A percentile compares a stretch with the other conserved stretches of the same genome.
Conservation (phyloP, 805 yeast species). For the Candida bentonensis region DNA sequence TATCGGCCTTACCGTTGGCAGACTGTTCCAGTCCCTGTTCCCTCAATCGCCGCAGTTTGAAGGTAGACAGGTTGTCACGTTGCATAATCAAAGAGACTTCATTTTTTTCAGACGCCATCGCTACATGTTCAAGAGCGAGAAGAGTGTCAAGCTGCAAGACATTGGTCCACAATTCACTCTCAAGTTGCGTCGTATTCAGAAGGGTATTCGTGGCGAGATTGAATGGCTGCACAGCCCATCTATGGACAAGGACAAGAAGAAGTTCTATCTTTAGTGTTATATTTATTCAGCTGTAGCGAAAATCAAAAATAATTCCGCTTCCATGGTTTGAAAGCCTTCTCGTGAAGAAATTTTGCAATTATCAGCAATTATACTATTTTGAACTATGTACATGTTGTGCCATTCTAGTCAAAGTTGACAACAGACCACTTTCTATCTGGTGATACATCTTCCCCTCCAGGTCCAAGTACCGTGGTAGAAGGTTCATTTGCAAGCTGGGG, state of each 20-base stretch:
- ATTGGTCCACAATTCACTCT: slow-evolving; percentile 94
- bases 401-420: neutral
- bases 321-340: no score
- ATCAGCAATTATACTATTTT: no score
- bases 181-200: slow-evolving; percentile 75
- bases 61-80: slow-evolving; percentile 90
- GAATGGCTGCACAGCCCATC: slow-evolving; percentile 96
- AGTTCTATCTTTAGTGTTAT: slow-evolving; percentile 53
- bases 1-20: slow-evolving; percentile 85
- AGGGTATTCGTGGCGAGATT: slow-evolving; percentile 79
- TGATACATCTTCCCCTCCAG: neutral
- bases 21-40: slow-evolving; percentile 79
- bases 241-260: slow-evolving; percentile 92
- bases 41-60: slow-evolving; percentile 89
- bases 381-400: neutral
- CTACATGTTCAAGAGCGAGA: slow-evolving; percentile 77
- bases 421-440: neutral
- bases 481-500: slow-evolving; percentile 4
- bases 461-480: slow-evolving; percentile 1
- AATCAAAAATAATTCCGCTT: neutral
- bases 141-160: slow-evolving; percentile 88
- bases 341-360: no score
- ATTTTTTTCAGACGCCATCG: slow-evolving; percentile 93
- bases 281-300: neutral
- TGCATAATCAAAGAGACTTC: slow-evolving; percentile 93